Percentiles rank a stretch among this genome's conserved stretches.
phyloP scores from a whole-genome alignment of 495 filamentous ascomycete species.

The Xeromyces bisporus region DNA sequence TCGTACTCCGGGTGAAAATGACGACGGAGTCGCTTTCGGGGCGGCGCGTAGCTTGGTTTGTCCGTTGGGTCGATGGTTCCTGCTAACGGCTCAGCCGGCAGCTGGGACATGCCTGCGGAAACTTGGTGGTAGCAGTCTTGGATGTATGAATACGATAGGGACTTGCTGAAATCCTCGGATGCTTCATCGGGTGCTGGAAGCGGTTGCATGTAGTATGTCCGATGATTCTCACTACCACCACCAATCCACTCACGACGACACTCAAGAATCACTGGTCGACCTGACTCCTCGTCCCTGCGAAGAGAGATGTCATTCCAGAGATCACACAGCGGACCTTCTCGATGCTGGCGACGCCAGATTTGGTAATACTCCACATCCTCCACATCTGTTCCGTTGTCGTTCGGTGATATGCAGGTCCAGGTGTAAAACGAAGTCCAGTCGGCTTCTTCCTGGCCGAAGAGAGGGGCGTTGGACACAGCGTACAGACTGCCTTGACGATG shows the following conservation, averaged over 20 bases:
- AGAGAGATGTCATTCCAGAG: slow-evolving; percentile 55
- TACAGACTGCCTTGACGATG: slow-evolving; percentile 57
- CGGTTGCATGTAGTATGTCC: slow-evolving; percentile 51
- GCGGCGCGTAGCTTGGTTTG: slow-evolving; percentile 22
- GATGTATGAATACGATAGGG: not conserved
- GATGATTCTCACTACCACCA: slow-evolving; percentile 40
- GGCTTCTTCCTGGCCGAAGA: slow-evolving; percentile 44
- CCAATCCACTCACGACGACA: slow-evolving; percentile 52
- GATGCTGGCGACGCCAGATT: slow-evolving; percentile 51
- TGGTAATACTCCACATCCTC: slow-evolving; percentile 19
- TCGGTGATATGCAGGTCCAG: slow-evolving; percentile 43
- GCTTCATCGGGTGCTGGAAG: slow-evolving; percentile 31
- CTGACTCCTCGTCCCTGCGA: slow-evolving; percentile 43
- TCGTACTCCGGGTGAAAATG: slow-evolving; percentile 32
- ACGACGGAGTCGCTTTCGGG: slow-evolving; percentile 22
- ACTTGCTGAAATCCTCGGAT: slow-evolving; percentile 2
- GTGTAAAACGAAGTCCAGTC: slow-evolving; percentile 59
- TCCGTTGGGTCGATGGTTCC: slow-evolving; percentile 14
- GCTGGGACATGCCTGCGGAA: slow-evolving; percentile 1
- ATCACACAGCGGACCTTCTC: slow-evolving; percentile 62
- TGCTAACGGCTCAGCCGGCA: slow-evolving; percentile 17
- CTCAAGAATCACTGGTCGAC: slow-evolving; percentile 46
- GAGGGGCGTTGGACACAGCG: slow-evolving; percentile 48
- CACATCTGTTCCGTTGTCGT: slow-evolving; percentile 9
- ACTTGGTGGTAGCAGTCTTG: slow-evolving; percentile 1